Percentiles rank a stretch among this genome's conserved stretches.
These are phyloP conservation scores for Styphnolobium japonicum DNA, from an alignment of 306 rosid species.

Conservation along the genomic window DNA sequence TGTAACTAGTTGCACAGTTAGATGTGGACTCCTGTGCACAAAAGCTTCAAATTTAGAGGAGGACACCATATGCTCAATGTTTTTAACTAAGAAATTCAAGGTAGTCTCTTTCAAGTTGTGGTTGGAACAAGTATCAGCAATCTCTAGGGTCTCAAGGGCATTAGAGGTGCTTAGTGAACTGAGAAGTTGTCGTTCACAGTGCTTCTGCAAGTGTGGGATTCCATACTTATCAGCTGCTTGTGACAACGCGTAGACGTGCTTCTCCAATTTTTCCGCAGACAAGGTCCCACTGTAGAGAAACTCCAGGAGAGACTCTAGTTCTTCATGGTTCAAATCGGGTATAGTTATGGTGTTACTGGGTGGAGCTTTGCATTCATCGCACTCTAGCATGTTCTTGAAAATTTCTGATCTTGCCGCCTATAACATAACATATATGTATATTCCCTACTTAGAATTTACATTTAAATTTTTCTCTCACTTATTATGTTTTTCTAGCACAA, in stretches of 20 bases:
- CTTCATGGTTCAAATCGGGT: slow-evolving; percentile 59
- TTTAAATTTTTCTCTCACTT: not conserved
- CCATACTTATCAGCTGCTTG: slow-evolving; percentile 80
- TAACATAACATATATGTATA: not conserved
- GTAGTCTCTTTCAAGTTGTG: slow-evolving; percentile 47
- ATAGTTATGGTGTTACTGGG: slow-evolving; percentile 42
- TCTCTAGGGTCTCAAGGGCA: slow-evolving; percentile 62
- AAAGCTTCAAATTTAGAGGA: slow-evolving; percentile 54
- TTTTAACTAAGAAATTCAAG: slow-evolving; percentile 52
- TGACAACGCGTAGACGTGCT: slow-evolving; percentile 57
- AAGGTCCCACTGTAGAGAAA: slow-evolving; percentile 66
- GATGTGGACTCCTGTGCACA: slow-evolving; percentile 68
- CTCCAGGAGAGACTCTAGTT: slow-evolving; percentile 60
- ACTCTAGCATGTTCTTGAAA: slow-evolving; percentile 69
- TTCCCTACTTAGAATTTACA: not conserved
- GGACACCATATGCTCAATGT: slow-evolving; percentile 49
- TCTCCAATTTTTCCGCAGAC: slow-evolving; percentile 44
- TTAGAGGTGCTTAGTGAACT: slow-evolving; percentile 40
- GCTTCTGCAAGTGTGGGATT: slow-evolving; percentile 52
- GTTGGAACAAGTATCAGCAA: slow-evolving; percentile 62
- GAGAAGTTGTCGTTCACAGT: slow-evolving; percentile 57
- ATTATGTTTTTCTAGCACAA: not conserved
- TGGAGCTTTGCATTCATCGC: slow-evolving; percentile 67
- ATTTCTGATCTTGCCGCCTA: slow-evolving; percentile 81
- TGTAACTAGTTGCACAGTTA: slow-evolving; percentile 57